Evolutionary conservation across 495 filamentous ascomycete species (phyloP).

Genomic region (Stereocaulon alpinum): DNA sequence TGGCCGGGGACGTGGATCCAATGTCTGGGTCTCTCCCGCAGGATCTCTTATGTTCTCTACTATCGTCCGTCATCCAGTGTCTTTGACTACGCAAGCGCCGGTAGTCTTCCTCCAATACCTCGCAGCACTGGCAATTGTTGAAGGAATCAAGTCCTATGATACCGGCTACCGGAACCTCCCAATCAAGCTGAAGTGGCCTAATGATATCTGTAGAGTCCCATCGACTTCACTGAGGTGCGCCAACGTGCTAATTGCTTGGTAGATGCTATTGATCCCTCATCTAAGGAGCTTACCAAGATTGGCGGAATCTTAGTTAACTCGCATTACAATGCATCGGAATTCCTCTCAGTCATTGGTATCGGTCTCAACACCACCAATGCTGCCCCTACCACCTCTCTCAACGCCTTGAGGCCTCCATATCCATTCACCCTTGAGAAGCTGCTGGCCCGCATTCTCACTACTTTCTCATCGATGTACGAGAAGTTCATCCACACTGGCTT

Average conservation of each 20-base stretch:
- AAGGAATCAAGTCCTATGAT: slow-evolving; percentile 74
- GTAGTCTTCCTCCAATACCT: slow-evolving; percentile 94
- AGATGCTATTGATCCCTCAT: slow-evolving; percentile 64
- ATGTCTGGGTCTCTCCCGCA: slow-evolving; percentile 90
- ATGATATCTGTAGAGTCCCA: slow-evolving; percentile 61
- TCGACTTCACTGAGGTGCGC: neutral
- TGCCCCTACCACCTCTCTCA: slow-evolving; percentile 78
- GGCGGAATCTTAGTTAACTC: slow-evolving; percentile 91
- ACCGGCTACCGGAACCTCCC: slow-evolving; percentile 61
- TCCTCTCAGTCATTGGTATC: slow-evolving; percentile 80
- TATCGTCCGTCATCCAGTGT: slow-evolving; percentile 68
- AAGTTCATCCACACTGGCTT: slow-evolving; percentile 66
- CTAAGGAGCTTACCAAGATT: slow-evolving; percentile 73
- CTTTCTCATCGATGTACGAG: slow-evolving; percentile 68
- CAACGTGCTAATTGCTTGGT: slow-evolving; percentile 2
- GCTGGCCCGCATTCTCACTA: slow-evolving; percentile 68
- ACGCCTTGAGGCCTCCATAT: slow-evolving; percentile 51
- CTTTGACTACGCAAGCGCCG: slow-evolving; percentile 60
- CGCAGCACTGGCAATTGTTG: slow-evolving; percentile 78
- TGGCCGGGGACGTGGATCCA: slow-evolving; percentile 81
- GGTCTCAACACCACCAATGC: slow-evolving; percentile 83
- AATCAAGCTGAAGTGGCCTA: slow-evolving; percentile 93
- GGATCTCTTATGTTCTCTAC: slow-evolving; percentile 81
- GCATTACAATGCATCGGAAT: slow-evolving; percentile 62
- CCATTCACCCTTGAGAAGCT: slow-evolving; percentile 69